These are phyloP conservation scores for Ascochyta clinopodiicola DNA, from an alignment of 2,329 filamentous ascomycete genomes.

Conservation along the genomic window DNA sequence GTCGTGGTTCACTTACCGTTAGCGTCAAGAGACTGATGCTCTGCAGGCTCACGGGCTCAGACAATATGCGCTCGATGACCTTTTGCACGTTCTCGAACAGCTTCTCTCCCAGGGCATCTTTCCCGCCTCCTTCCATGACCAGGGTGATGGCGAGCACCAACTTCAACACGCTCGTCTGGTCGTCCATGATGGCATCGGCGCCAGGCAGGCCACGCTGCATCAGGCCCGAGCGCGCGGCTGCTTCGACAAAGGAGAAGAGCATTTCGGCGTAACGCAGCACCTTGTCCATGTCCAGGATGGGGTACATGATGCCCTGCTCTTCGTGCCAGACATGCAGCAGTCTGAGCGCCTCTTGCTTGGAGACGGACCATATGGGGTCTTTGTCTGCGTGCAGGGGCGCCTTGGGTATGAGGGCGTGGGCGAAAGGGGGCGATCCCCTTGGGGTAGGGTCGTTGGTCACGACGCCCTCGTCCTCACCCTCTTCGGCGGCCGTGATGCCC, in stretches of 20 bases:
- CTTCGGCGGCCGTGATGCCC: constrained; percentile 75
- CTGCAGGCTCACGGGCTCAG: constrained; percentile 63
- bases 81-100: constrained; percentile 80
- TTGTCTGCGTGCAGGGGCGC: constrained; percentile 55
- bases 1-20: constrained; percentile 52
- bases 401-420: constrained; percentile 21
- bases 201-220: constrained; percentile 62
- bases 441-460: constrained; percentile 62
- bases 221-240: constrained; percentile 65
- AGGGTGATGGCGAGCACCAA: constrained; percentile 81
- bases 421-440: constrained; percentile 51
- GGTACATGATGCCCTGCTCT: constrained; percentile 92
- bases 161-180: constrained; percentile 76
- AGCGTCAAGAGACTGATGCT: constrained; percentile 65
- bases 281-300: constrained; percentile 76
- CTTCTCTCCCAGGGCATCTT: constrained; percentile 74
- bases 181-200: constrained; percentile 66
- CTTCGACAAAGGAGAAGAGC: constrained; percentile 76
- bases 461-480: constrained; percentile 66
- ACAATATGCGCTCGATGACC: constrained; percentile 69
- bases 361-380: constrained; percentile 82
- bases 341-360: constrained; percentile 79
- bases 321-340: constrained; percentile 84
- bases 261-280: constrained; percentile 73
- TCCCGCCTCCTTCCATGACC: constrained; percentile 78